Evolutionary conservation across 768 basidiomycete genomes (phyloP).

Genomic region (Polyporus arcularius): DNA sequence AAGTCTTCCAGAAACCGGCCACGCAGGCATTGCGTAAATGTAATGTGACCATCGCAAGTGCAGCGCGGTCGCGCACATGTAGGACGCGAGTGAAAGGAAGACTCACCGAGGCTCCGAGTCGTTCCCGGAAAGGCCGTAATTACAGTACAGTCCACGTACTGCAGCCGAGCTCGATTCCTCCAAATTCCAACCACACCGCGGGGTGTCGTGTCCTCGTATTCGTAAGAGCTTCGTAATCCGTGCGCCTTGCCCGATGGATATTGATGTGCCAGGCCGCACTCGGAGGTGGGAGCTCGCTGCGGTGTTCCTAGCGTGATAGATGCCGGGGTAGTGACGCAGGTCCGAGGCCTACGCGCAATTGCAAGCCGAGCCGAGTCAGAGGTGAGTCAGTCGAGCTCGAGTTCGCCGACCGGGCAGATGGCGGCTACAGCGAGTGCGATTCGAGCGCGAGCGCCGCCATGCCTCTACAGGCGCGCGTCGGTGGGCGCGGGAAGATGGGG

Average conservation of each 20-base stretch:
- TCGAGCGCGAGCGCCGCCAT: not conserved
- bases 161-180: not conserved
- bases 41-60: too few species aligned
- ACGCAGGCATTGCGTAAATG: too few species aligned
- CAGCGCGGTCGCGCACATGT: too few species aligned
- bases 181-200: not conserved
- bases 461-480: constrained; percentile 1
- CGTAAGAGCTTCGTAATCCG: not conserved
- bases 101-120: too few species aligned
- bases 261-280: not conserved
- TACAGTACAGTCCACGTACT: too few species aligned
- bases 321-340: not conserved
- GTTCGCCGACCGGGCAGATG: not conserved
- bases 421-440: not conserved
- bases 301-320: not conserved
- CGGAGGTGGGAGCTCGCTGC: not conserved
- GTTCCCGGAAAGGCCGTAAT: too few species aligned
- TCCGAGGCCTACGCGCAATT: too few species aligned
- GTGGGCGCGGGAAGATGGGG: constrained; percentile 9
- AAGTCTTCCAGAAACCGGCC: too few species aligned
- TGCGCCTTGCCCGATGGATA: not conserved
- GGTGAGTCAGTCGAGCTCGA: not conserved
- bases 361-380: too few species aligned
- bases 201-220: not conserved
- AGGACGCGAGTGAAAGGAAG: too few species aligned